Percentiles rank a stretch among this genome's conserved stretches.
Conservation (phyloP, 2,329 filamentous ascomycete genomes). For the Onygenales sp. region DNA sequence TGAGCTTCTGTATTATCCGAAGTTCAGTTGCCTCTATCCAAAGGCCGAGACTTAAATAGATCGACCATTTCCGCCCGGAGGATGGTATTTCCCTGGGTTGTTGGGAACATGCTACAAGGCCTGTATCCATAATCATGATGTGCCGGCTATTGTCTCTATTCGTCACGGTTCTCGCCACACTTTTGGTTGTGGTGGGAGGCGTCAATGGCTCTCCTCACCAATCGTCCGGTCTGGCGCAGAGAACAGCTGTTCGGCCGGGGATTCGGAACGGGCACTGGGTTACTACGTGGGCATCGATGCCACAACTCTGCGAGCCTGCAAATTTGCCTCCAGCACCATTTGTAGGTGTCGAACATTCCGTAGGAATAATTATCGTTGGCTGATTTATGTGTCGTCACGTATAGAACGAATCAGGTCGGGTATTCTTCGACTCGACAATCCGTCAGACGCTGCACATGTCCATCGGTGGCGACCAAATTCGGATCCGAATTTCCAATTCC, state of each 20-base stretch:
- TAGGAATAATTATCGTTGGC: neutral
- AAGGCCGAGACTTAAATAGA: neutral
- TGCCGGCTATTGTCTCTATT: neutral
- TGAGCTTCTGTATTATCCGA: no score
- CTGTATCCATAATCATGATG: neutral
- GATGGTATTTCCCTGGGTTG: neutral
- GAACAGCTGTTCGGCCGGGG: neutral
- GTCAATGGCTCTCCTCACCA: neutral
- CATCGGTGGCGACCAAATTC: slow-evolving; percentile 46
- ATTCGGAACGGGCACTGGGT: slow-evolving; percentile 37
- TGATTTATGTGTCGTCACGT: neutral
- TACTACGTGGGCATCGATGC: slow-evolving; percentile 57
- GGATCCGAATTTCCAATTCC: slow-evolving; percentile 55
- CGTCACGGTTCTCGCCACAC: neutral
- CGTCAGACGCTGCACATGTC: slow-evolving; percentile 57
- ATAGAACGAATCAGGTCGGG: slow-evolving; percentile 39
- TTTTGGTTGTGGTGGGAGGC: neutral
- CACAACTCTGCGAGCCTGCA: slow-evolving; percentile 51
- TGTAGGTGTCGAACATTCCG: slow-evolving; percentile 28
- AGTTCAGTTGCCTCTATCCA: no score
- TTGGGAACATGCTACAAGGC: neutral
- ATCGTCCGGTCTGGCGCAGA: neutral
- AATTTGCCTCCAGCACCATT: slow-evolving; percentile 55
- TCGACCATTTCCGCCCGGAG: neutral
- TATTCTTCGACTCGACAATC: slow-evolving; percentile 54